phyloP scores from a whole-genome alignment of 2,329 filamentous ascomycete species.

The Aspergillus melleus region DNA sequence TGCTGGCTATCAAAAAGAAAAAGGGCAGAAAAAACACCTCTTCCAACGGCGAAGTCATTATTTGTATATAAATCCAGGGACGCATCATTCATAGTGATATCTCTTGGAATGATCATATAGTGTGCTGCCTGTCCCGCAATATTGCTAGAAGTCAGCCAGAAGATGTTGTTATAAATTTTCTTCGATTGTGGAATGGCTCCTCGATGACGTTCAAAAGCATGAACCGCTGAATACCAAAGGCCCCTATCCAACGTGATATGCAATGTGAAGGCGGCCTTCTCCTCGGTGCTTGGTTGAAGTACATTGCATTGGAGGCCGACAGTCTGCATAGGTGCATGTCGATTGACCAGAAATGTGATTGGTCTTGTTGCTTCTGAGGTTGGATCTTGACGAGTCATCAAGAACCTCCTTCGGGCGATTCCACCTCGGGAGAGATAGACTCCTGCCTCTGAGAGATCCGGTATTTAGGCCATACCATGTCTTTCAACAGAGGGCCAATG shows the following conservation, averaged over 20 bases:
- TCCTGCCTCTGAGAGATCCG: conserved; percentile 9
- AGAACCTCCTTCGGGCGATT: not conserved
- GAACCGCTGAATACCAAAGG: too few species aligned
- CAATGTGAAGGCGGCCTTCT: not conserved
- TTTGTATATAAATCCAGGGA: not conserved
- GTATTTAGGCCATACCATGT: conserved; percentile 24
- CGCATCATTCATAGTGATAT: not conserved
- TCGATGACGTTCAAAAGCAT: not conserved
- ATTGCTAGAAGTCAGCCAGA: not conserved
- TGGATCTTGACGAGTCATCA: not conserved
- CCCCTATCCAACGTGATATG: not conserved
- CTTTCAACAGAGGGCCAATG: conserved; percentile 19
- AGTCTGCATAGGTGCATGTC: not conserved
- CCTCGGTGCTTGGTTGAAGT: not conserved
- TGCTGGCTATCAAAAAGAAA: too few species aligned
- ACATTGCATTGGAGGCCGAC: not conserved
- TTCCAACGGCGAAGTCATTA: too few species aligned
- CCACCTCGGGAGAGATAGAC: not conserved
- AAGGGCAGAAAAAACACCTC: too few species aligned
- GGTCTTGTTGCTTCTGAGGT: not conserved
- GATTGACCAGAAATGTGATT: not conserved
- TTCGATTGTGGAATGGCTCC: not conserved
- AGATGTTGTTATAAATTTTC: not conserved
- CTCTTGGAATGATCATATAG: not conserved
- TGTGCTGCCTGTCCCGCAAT: not conserved